A percentile compares a stretch with the other conserved stretches of the same genome.
Conservation (phyloP, 371 early-diverging fungal genomes). For the Neoconidiobolus thromboides region DNA sequence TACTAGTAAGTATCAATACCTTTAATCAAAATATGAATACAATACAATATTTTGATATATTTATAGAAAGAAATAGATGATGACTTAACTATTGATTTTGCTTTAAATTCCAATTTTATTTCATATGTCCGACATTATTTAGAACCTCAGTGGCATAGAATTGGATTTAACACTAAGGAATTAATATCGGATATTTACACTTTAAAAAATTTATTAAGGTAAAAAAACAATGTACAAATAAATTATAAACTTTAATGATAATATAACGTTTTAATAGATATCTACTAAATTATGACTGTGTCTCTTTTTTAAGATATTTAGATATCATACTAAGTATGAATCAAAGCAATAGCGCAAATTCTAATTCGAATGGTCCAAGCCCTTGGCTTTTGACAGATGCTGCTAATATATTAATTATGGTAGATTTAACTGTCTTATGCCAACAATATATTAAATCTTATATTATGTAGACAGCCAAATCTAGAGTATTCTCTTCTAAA, state of each 20-base stretch:
- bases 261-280: slow-evolving; percentile 12
- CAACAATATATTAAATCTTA: not conserved
- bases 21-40: not conserved
- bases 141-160: slow-evolving; percentile 75
- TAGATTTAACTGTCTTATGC: slow-evolving; percentile 7
- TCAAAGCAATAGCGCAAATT: slow-evolving; percentile 14
- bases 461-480: not conserved
- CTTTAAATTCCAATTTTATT: slow-evolving; percentile 69
- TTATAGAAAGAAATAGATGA: slow-evolving; percentile 44
- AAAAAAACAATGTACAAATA: too few relatives aligned
- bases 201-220: slow-evolving; percentile 40
- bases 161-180: slow-evolving; percentile 49
- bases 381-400: slow-evolving; percentile 76
- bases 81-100: slow-evolving; percentile 69
- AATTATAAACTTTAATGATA: too few relatives aligned
- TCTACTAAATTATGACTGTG: slow-evolving; percentile 67
- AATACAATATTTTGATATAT: not conserved
- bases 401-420: slow-evolving; percentile 48
- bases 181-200: slow-evolving; percentile 52
- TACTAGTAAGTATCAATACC: slow-evolving; percentile 18
- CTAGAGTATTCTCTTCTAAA: slow-evolving; percentile 2
- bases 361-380: slow-evolving; percentile 17
- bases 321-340: slow-evolving; percentile 41
- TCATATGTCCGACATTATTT: slow-evolving; percentile 46
- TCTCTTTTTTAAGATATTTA: slow-evolving; percentile 65